These are phyloP conservation scores for Chloranthus sessilifolius DNA, from an alignment of 164 flowering plant genomes.

Conservation along the genomic window DNA sequence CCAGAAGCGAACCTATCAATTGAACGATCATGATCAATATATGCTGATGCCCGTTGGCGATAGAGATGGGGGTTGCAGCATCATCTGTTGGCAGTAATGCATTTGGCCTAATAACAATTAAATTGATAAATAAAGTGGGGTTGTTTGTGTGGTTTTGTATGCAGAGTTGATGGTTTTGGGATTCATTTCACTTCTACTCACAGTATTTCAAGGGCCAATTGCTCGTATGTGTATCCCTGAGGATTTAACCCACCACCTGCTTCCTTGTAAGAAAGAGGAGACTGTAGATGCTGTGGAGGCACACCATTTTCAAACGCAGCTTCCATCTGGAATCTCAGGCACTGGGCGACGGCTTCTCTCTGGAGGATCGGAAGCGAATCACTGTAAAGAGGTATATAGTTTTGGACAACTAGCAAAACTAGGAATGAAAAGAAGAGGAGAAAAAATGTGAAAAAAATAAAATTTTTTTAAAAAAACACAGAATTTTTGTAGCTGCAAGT, in stretches of 20 bases:
- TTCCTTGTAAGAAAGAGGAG: constrained; percentile 44
- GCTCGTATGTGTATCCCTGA: constrained; percentile 40
- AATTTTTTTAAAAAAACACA: too few species aligned
- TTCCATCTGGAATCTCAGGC: constrained; percentile 3
- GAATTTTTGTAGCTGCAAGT: too few species aligned
- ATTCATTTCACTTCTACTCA: constrained; percentile 63
- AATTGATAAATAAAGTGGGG: too few species aligned
- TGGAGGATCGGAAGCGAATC: constrained; percentile 10
- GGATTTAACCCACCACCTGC: constrained; percentile 23
- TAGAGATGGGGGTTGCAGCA: too few species aligned
- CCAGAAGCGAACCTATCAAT: too few species aligned
- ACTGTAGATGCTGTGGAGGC: background rate
- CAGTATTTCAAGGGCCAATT: constrained; percentile 44
- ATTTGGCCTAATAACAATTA: too few species aligned
- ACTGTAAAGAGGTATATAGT: constrained; percentile 30
- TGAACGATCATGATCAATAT: too few species aligned
- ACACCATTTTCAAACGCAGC: constrained; percentile 3
- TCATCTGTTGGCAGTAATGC: too few species aligned
- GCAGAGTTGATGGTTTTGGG: constrained; percentile 87
- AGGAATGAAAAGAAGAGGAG: too few species aligned
- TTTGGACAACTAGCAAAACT: too few species aligned
- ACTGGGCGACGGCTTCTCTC: constrained; percentile 29
- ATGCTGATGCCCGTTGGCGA: too few species aligned
- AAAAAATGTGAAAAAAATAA: too few species aligned
- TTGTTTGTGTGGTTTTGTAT: background rate